Conservation (phyloP, 2,329 filamentous ascomycete genomes). For the Diaporthe ampelina region DNA sequence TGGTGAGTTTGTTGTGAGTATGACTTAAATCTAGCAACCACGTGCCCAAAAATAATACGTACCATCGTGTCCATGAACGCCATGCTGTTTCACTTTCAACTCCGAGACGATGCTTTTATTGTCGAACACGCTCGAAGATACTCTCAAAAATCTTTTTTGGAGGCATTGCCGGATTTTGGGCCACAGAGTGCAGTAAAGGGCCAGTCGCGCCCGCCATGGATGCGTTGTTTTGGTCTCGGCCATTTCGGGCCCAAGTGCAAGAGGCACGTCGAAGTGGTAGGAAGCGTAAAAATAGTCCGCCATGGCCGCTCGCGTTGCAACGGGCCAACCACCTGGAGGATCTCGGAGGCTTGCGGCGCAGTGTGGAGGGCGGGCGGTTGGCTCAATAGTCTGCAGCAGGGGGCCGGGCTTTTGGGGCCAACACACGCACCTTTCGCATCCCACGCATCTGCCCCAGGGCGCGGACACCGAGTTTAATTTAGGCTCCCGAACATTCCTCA, state of each 20-base stretch:
- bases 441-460: background rate
- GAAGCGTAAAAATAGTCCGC: slow-evolving; percentile 30
- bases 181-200: background rate
- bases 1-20: background rate
- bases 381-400: background rate
- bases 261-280: slow-evolving; percentile 16
- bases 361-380: slow-evolving; percentile 21
- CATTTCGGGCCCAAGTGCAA: background rate
- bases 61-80: background rate
- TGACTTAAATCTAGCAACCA: background rate
- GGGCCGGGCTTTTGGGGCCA: slow-evolving; percentile 19
- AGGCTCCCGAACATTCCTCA: slow-evolving; percentile 23
- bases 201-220: slow-evolving; percentile 15
- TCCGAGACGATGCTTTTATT: background rate
- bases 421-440: background rate
- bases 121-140: background rate
- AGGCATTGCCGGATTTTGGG: slow-evolving; percentile 2
- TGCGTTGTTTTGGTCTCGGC: slow-evolving; percentile 11
- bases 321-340: background rate
- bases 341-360: slow-evolving; percentile 15
- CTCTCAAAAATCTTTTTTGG: background rate
- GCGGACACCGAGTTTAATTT: slow-evolving; percentile 28
- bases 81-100: background rate
- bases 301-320: background rate
- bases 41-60: background rate